Evolutionary conservation across 2,329 filamentous ascomycete genomes (phyloP).

Genomic region (Penicillium freii): DNA sequence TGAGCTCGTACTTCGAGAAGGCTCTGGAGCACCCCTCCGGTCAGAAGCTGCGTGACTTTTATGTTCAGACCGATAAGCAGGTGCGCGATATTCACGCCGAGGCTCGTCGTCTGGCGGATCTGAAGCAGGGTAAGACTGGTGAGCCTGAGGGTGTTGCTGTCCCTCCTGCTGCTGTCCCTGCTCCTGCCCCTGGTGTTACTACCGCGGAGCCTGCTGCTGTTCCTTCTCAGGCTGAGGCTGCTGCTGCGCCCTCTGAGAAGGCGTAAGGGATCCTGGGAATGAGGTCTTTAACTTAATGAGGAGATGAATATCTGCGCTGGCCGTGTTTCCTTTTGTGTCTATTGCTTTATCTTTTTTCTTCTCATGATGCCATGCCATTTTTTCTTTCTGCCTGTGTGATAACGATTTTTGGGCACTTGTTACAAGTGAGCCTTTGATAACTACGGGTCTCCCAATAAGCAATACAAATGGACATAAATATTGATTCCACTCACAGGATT

Average conservation of each 20-base stretch:
- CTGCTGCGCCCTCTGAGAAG: constrained; percentile 31
- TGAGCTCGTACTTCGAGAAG: constrained; percentile 93
- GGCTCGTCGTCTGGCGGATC: constrained; percentile 78
- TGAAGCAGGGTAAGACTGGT: constrained; percentile 64
- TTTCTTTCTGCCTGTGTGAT: constrained; percentile 3
- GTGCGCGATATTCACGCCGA: constrained; percentile 92
- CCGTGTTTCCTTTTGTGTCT: constrained; percentile 10
- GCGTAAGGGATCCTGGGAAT: constrained; percentile 14
- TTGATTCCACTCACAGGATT: background rate
- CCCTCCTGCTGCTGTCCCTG: constrained; percentile 8
- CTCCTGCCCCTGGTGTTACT: constrained; percentile 8
- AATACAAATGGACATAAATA: background rate
- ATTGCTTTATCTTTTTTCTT: constrained; percentile 1
- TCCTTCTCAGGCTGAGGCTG: constrained; percentile 22
- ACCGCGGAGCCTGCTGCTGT: constrained; percentile 13
- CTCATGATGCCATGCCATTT: constrained; percentile 5
- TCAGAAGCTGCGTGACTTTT: constrained; percentile 83
- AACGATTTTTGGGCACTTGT: background rate
- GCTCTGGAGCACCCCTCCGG: constrained; percentile 83
- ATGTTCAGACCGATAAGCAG: constrained; percentile 79
- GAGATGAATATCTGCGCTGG: constrained; percentile 7
- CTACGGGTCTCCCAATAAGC: background rate
- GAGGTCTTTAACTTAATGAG: background rate
- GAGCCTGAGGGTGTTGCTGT: constrained; percentile 28
- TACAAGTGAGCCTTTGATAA: background rate